These are phyloP conservation scores for Amaranthus tricolor DNA, from an alignment of 179 eudicot genomes.

Conservation along the genomic window DNA sequence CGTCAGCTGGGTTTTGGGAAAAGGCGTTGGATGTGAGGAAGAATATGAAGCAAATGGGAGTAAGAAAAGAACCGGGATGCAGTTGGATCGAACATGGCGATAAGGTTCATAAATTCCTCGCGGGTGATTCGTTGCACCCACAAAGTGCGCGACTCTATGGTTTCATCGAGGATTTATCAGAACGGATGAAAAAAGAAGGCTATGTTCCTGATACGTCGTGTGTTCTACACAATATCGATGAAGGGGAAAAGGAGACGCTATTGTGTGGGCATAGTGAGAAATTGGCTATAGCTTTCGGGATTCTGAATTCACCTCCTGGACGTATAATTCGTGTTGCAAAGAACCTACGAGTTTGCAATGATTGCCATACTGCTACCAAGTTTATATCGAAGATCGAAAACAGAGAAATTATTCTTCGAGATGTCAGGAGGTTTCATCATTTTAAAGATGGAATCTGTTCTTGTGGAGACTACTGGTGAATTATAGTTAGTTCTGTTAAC, in stretches of 20 bases:
- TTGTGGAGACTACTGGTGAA: slow-evolving; percentile 50
- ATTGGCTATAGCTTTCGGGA: slow-evolving; percentile 50
- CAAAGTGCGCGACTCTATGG: slow-evolving; percentile 37
- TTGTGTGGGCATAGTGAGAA: slow-evolving; percentile 53
- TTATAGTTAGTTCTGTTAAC: background rate
- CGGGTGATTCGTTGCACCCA: slow-evolving; percentile 51
- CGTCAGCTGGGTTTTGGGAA: slow-evolving; percentile 54
- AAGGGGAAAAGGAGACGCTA: slow-evolving; percentile 43
- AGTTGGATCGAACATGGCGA: slow-evolving; percentile 64
- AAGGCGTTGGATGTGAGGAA: slow-evolving; percentile 43
- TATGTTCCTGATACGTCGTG: slow-evolving; percentile 52
- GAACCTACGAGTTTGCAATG: slow-evolving; percentile 49
- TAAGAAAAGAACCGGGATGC: slow-evolving; percentile 57
- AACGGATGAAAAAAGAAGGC: slow-evolving; percentile 46
- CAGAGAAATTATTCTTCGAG: slow-evolving; percentile 47
- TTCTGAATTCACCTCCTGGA: slow-evolving; percentile 42
- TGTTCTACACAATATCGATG: slow-evolving; percentile 45
- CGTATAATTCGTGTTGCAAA: slow-evolving; percentile 42
- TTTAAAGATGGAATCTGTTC: slow-evolving; percentile 48
- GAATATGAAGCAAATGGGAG: slow-evolving; percentile 47
- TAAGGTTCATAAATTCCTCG: slow-evolving; percentile 54
- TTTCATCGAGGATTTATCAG: slow-evolving; percentile 42
- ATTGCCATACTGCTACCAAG: slow-evolving; percentile 46
- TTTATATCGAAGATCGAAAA: slow-evolving; percentile 41
- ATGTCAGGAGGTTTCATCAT: slow-evolving; percentile 55